Evolutionary conservation across 2,329 filamentous ascomycete species (phyloP), one percentile per base, ranked within the genome.

Genomic region (Xylariaceae sp.): DNA sequence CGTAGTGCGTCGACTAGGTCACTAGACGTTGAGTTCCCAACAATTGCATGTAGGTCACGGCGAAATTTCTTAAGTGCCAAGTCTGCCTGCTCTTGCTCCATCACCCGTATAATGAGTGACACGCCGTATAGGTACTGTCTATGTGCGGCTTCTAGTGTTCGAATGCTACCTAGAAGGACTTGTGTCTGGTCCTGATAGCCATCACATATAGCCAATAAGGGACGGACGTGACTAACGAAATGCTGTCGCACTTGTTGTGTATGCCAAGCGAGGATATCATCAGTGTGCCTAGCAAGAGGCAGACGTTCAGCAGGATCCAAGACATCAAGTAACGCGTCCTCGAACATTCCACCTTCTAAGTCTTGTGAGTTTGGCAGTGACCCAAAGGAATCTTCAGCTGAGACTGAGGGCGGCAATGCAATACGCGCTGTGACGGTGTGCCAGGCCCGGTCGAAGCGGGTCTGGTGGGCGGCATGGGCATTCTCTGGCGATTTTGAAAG

Each of bases 391-490:
- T 82, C 80, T 63, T 83, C 79, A 6, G 73, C 75, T 2, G 81
- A 73, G 36, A 81, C 79, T 8, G 80, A 81, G n/a, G 76, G 69
- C 7, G 83, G 81, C 18, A 87, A 73, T 40, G 77, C 76, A 39
- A 87, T 80, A 27, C 74, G 75, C 24, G 80, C 76, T 13, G 83
- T 86, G 55, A 86, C 83, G 23, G 75, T 71, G 64, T 84, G 81
- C 85, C 85, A 87, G 53, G 84, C 82, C 57, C 80, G 74, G 64
- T 86, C 82, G 76, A 80, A 85, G 58, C 75, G 76, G 48, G 78
- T 74, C 69, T 86, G 84, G 59, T 84, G 77, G 55, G 73, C 70
- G 44, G 71, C 67, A 52, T 72, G 62, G 39, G 56, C 30, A 44
- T 67, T 63, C 39, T 63, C 64, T 36, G 61, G 59, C 20, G 67